These are phyloP conservation scores for Ilyonectria robusta DNA, from an alignment of 2,329 filamentous ascomycete species.

Conservation along the genomic window DNA sequence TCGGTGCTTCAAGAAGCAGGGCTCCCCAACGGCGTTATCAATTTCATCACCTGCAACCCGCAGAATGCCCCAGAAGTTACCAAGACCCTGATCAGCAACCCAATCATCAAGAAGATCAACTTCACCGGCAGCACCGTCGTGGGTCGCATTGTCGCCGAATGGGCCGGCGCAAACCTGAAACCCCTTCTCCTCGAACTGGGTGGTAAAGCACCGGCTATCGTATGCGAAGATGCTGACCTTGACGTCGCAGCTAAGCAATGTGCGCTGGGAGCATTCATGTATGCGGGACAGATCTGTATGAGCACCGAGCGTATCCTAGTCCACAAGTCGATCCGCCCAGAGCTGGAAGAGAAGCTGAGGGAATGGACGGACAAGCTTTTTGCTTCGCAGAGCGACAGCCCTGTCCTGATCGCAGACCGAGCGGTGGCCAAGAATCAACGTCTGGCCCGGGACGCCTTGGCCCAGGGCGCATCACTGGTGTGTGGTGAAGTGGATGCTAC, in stretches of 20 bases:
- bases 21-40: conserved; percentile 57
- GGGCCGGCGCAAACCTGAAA: conserved; percentile 57
- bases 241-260: conserved; percentile 54
- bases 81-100: conserved; percentile 54
- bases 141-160: conserved; percentile 56
- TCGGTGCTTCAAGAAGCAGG: conserved; percentile 57
- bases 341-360: conserved; percentile 21
- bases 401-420: conserved; percentile 15
- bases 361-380: conserved; percentile 13
- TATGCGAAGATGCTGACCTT: conserved; percentile 61
- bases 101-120: conserved; percentile 29
- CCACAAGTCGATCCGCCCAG: conserved; percentile 63
- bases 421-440: conserved; percentile 64
- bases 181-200: conserved; percentile 63
- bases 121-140: conserved; percentile 46
- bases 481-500: conserved; percentile 52
- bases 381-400: conserved; percentile 7
- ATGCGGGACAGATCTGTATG: conserved; percentile 88
- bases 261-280: conserved; percentile 56
- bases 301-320: conserved; percentile 60
- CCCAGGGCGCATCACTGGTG: conserved; percentile 72
- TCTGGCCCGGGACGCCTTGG: conserved; percentile 63
- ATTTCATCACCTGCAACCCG: conserved; percentile 53
- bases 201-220: conserved; percentile 60
- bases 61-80: conserved; percentile 53